These are phyloP conservation scores for Coemansia asiatica DNA, from an alignment of 192 early-diverging fungal genomes.

Conservation along the genomic window DNA sequence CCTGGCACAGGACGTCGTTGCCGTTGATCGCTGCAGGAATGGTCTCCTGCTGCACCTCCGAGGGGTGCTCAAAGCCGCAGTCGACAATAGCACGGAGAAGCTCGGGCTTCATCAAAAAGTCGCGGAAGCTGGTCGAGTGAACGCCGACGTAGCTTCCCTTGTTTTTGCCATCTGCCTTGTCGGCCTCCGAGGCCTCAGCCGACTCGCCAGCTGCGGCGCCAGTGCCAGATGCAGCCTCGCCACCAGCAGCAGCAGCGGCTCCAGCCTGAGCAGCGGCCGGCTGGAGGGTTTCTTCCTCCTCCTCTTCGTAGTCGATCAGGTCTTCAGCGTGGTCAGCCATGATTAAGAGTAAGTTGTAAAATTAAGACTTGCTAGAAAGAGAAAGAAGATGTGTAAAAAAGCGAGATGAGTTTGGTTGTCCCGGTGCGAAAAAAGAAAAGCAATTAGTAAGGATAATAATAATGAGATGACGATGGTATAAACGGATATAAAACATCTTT, in stretches of 20 bases:
- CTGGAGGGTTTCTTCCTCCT: slow-evolving; percentile 73
- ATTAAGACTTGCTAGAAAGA: slow-evolving; percentile 11
- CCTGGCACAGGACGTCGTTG: slow-evolving; percentile 97
- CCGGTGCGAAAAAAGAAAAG: too few species aligned
- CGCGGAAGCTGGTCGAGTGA: slow-evolving; percentile 97
- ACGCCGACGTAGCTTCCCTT: slow-evolving; percentile 98
- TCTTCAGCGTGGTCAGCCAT: slow-evolving; percentile 80
- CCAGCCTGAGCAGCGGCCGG: slow-evolving; percentile 24
- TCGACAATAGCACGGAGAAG: slow-evolving; percentile 92
- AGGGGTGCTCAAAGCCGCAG: slow-evolving; percentile 99
- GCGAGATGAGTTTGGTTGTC: too few species aligned
- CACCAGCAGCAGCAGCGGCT: slow-evolving; percentile 13
- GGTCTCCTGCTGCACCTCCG: slow-evolving; percentile 98
- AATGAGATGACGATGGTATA: too few species aligned
- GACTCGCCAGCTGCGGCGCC: slow-evolving; percentile 49
- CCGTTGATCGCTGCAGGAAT: slow-evolving; percentile 96
- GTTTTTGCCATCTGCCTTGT: slow-evolving; percentile 72
- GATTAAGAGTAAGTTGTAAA: neutral
- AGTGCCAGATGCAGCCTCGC: slow-evolving; percentile 41
- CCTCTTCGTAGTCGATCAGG: slow-evolving; percentile 96
- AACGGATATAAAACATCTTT: too few species aligned
- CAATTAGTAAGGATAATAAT: too few species aligned
- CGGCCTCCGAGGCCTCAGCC: slow-evolving; percentile 49
- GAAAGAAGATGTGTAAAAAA: too few species aligned
- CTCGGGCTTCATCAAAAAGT: slow-evolving; percentile 97